These are phyloP conservation scores for Amoebophrya sp. DNA, from an alignment of 169 alveolate genomes.

Conservation along the genomic window DNA sequence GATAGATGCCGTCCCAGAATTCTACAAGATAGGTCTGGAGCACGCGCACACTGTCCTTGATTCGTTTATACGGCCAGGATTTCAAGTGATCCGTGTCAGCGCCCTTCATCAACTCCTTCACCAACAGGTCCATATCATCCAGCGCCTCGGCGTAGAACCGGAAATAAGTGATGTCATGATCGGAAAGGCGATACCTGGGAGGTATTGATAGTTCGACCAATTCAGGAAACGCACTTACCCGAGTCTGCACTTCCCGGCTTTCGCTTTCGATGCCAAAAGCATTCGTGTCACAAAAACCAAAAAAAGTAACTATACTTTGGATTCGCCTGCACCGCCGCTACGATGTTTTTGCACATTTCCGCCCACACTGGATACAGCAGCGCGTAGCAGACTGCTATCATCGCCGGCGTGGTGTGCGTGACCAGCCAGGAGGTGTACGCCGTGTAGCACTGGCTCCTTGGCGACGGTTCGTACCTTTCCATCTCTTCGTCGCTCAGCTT, in stretches of 20 bases:
- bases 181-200: background rate
- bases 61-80: background rate
- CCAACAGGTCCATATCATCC: background rate
- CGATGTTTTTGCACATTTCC: background rate
- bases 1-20: constrained; percentile 9
- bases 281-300: too few species aligned
- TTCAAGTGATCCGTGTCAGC: too few species aligned
- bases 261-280: too few species aligned
- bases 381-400: background rate
- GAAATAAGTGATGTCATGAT: background rate
- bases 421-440: background rate
- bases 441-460: background rate
- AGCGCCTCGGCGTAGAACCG: background rate
- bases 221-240: too few species aligned
- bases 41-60: background rate
- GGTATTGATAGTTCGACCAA: too few species aligned
- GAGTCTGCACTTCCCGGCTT: too few species aligned
- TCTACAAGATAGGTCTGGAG: background rate
- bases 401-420: background rate
- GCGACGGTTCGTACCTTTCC: background rate
- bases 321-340: background rate
- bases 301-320: background rate
- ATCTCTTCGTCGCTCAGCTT: background rate
- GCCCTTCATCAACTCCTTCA: background rate
- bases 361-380: background rate